A percentile compares a stretch with the other conserved stretches of the same genome.
phyloP scores from a whole-genome alignment of 2,329 filamentous ascomycete genomes.

The Trichoderma sp. region DNA sequence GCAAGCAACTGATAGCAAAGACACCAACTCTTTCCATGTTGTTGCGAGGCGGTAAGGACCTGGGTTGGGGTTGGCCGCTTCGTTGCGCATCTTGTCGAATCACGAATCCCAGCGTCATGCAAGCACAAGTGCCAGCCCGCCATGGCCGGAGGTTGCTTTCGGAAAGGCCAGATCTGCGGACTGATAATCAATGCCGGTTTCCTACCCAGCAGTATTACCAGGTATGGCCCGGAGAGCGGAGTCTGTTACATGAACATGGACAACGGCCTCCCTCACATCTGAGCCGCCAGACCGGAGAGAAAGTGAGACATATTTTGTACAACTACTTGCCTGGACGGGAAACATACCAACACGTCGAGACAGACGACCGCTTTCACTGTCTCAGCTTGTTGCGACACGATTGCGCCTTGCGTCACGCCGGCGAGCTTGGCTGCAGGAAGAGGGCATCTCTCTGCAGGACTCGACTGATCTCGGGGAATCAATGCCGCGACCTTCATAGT shows the following conservation, averaged over 20 bases:
- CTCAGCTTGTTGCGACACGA: not conserved
- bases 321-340: not conserved
- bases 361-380: not conserved
- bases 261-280: not conserved
- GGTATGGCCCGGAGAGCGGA: not conserved
- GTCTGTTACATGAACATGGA: not conserved
- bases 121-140: not conserved
- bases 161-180: not conserved
- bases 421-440: slow-evolving; percentile 1
- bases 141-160: not conserved
- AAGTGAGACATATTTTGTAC: not conserved
- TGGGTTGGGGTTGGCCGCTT: not conserved
- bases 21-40: not conserved
- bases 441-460: not conserved
- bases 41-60: not conserved
- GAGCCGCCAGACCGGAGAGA: not conserved
- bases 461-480: slow-evolving; percentile 1
- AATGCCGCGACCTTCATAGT: not conserved
- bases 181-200: not conserved
- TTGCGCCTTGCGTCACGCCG: slow-evolving; percentile 4
- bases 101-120: not conserved
- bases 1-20: not conserved
- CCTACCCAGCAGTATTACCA: not conserved
- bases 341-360: not conserved
- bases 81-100: not conserved